Evolutionary conservation across 768 basidiomycete species (phyloP).

Genomic region (Tricholoma flavovirens): DNA sequence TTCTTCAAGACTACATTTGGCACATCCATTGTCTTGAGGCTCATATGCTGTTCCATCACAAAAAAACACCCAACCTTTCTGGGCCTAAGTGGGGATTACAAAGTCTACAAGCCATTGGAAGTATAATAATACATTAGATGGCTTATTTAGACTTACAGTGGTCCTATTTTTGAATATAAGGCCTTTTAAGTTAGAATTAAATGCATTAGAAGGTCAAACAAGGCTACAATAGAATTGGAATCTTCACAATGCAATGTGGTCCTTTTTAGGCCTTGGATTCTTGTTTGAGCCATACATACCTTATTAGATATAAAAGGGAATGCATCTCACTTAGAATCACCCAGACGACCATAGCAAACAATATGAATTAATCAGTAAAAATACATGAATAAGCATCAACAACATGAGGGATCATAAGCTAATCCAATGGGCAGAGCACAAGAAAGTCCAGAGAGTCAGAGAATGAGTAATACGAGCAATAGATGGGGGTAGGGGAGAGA

Average conservation of each 20-base stretch:
- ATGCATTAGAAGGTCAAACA: neutral
- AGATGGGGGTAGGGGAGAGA: neutral
- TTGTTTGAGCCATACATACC: neutral
- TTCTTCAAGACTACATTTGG: no score
- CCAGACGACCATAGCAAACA: neutral
- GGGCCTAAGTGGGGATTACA: neutral
- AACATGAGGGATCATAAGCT: neutral
- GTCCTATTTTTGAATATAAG: no score
- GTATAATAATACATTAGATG: neutral
- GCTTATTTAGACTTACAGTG: neutral
- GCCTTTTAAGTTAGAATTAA: neutral
- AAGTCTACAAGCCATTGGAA: neutral
- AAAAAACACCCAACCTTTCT: neutral
- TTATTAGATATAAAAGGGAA: neutral
- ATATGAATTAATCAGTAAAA: neutral
- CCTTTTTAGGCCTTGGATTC: no score
- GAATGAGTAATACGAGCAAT: neutral
- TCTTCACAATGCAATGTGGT: neutral
- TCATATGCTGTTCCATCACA: no score
- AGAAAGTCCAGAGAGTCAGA: neutral
- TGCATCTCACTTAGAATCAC: neutral
- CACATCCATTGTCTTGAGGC: no score
- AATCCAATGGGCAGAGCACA: neutral
- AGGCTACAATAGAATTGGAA: neutral
- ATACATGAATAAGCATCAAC: neutral